phyloP scores from a whole-genome alignment of 169 alveolate genomes.

The Eimeria tenella region DNA sequence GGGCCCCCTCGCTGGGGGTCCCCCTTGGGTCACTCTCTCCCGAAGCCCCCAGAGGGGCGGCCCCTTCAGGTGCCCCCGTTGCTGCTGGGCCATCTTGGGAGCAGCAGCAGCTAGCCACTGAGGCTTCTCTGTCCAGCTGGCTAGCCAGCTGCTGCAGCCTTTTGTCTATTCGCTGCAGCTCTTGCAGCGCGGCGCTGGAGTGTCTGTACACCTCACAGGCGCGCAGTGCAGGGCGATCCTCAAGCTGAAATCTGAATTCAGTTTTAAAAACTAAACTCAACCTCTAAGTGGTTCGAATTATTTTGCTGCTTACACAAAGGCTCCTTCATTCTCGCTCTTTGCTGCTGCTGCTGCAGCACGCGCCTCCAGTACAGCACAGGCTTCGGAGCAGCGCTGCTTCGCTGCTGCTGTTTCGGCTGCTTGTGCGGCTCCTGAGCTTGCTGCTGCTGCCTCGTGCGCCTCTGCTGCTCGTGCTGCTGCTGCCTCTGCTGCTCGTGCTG shows the following conservation, averaged over 20 bases:
- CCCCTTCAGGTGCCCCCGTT: not conserved
- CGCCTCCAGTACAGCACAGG: not conserved
- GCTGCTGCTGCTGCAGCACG: constrained; percentile 9
- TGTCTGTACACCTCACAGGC: not conserved
- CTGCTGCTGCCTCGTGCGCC: not conserved
- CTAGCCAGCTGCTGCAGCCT: not conserved
- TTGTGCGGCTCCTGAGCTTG: not conserved
- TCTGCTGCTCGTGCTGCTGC: not conserved
- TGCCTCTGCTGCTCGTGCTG: not conserved
- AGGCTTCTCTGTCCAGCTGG: not conserved
- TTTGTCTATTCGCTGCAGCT: constrained; percentile 27
- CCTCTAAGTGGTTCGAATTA: not conserved
- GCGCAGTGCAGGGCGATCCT: not conserved
- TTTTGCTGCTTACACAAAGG: not conserved
- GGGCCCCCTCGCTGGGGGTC: too few species aligned
- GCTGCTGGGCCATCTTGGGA: not conserved
- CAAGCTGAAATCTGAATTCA: not conserved
- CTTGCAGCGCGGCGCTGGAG: not conserved
- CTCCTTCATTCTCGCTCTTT: not conserved
- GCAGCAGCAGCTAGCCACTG: not conserved
- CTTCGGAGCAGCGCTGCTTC: not conserved
- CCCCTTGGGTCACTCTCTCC: too few species aligned
- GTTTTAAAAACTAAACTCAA: not conserved
- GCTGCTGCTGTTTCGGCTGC: not conserved
- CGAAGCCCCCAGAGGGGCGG: too few species aligned